Base-by-base conservation (phyloP, 2,329 filamentous ascomycete genomes). In the Zopfia rhizophila region DNA sequence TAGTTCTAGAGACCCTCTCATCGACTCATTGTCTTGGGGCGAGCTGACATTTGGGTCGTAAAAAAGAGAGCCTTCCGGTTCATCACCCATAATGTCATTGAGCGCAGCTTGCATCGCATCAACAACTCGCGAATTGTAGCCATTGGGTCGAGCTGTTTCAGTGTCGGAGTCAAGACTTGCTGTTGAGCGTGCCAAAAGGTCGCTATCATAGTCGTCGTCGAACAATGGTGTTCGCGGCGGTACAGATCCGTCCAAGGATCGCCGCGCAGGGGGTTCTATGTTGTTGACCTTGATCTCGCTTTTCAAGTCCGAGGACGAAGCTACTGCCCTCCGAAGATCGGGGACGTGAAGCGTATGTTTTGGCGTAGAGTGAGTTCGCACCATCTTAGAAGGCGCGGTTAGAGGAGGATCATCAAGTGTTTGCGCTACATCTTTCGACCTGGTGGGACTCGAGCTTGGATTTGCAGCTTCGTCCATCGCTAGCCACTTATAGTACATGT, bases 401-500 rank as follows among this genome's bases (percentile, higher is more conserved):
- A 38, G 7, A 30, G 56, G 39, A 3, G 59, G 42, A 18, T 61
- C 53, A 14, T 69, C 66, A 1, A 68, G 41, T 7, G 57, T 60
- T 32, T 65, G 64, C 16, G 61, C 57, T 7, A 66, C 59, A 5
- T 51, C 51, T 17, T 51, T 67, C 1, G 60, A 62, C 25, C 56
- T 65, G 3, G 64, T 43, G 24, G 61, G 48, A 30, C 57, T 66
- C 11, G 56, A 56, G 5, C 70, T 61, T 10, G 67, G 47, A 45
- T 69, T 64, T 5, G 74, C 70, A 21, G 74, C 73, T 72, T 96
- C 91, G 62, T 96, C 90, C 10, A 93, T 89, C 6, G 93, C 91
- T 1, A 99, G 79, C 67, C 92, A 97, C 69, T 99, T 99, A 78
- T 94, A 97, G 69, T 91, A 99, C 1, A 99, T 73, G 64, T 97